Base-by-base conservation (phyloP, 2,329 filamentous ascomycete species). In the Colletotrichum spaethianum region DNA sequence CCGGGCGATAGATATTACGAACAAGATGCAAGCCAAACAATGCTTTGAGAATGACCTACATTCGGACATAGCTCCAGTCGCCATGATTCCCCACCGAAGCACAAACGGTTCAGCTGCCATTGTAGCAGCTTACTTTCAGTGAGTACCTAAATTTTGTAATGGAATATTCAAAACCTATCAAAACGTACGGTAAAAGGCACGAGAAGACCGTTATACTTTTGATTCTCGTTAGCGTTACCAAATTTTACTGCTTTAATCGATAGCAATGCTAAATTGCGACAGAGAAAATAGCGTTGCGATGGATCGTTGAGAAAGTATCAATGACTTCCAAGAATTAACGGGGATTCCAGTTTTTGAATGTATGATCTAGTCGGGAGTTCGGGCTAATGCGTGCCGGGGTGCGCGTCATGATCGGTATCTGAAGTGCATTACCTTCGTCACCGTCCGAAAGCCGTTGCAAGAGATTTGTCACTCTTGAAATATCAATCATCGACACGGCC, bases 1-100 rank as follows among this genome's bases (percentile, higher is more conserved):
- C 2, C 18, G 18, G 14, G 9, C 12, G n/a, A 4, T 52, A 56
- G 33, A 63, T 55, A 31, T 68, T 8, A 4, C 38, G 40, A 26
- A 33, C 28, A 40, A 6, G 40, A 11, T 36, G 7, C 33, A 1
- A 36, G 33, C 8, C 33, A 36, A 36, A n/a, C 31, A 50, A 14
- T 48, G 12, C 11, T 67, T n/a, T n/a, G 55, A 20, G 42, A n/a
- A 7, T 23, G 20, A 79, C 86, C 78, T 73, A 89, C 88, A 85
- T 77, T 88, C 83, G 38, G 88, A 88, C 77, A 90, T 90, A 74
- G 86, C 83, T 44, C 88, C 88, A 1, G 88, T 90, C 77, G 88
- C 88, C 82, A 90, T 82, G 78, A 90, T 90, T 74, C 88, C 88
- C 88, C 88, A 90, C 81, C 82, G 86, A 56, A 89, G 72, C 48